These are phyloP conservation scores for Trametes maxima DNA, from an alignment of 768 basidiomycete genomes.

Conservation along the genomic window DNA sequence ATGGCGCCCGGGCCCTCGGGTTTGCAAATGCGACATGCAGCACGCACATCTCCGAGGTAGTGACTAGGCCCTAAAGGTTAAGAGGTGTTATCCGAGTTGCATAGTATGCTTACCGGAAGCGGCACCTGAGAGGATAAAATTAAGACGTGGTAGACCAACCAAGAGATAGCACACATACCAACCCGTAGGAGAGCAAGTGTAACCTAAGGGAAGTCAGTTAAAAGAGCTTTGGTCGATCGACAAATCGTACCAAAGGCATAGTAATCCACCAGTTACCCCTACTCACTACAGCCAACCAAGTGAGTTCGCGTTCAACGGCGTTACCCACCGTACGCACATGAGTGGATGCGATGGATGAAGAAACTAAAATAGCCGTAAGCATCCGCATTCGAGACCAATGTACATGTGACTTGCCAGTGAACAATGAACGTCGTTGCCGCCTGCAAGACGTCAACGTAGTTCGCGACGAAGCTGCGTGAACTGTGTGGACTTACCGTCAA, in stretches of 20 bases:
- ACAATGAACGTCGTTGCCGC: constrained; percentile 31
- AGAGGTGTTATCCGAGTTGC: background rate
- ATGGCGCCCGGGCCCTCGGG: background rate
- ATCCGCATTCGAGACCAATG: background rate
- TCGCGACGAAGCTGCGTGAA: background rate
- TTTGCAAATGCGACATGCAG: background rate
- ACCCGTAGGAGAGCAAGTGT: constrained; percentile 15
- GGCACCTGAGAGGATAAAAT: background rate
- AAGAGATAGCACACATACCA: constrained; percentile 1
- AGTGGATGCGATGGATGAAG: constrained; percentile 27
- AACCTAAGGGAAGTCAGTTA: background rate
- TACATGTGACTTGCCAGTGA: constrained; percentile 23
- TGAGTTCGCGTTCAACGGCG: background rate
- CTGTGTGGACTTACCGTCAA: constrained; percentile 17
- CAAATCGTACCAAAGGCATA: constrained; percentile 20
- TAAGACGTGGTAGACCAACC: background rate
- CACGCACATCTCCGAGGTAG: constrained; percentile 14
- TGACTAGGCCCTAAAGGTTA: background rate
- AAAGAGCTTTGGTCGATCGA: no score
- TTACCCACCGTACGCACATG: constrained; percentile 13
- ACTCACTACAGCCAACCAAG: constrained; percentile 18
- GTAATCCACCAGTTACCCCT: constrained; percentile 26
- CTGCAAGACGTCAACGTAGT: constrained; percentile 6
- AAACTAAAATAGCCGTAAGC: constrained; percentile 23
- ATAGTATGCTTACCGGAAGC: constrained; percentile 17